Evolutionary conservation across 2,329 filamentous ascomycete genomes (phyloP), one percentile per base, ranked within the genome.

Genomic region (Ilyonectria sp.): DNA sequence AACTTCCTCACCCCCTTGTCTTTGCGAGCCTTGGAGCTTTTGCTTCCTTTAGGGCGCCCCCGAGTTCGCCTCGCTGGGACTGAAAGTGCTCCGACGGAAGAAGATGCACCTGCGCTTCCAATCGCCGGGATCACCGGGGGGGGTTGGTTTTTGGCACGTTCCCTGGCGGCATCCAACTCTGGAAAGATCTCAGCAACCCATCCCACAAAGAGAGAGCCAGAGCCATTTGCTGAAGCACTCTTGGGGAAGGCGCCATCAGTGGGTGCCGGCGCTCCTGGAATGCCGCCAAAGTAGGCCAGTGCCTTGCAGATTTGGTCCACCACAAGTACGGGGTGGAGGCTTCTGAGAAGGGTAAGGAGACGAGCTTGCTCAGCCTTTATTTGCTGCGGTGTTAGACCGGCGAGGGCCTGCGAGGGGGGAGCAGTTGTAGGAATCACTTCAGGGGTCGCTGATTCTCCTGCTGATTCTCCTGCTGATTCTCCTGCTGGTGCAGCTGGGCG

Each of bases 111-210:
- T 13, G 33, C 8, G 46, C 52, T 52, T 61, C 59, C 44, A 26
- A 62, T 44, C n/a, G 65, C 31, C 33, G 63, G 26, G 5, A 60
- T 46, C 2, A 37, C 47, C 21, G 49, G 37, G 17, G 40, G 29
- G 6, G 44, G 3, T 37, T 46, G 84, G 44, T 9, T 46, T 82
- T 77, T 23, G 19, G 61, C 2, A 23, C 33, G 44, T 35, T 66
- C 60, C 5, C 44, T 23, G 17, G 47, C 17, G 29, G 26, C 35
- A 13, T 76, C 63, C 79, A 77, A 63, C 40, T 79, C 82, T 19
- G 89, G 89, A 67, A 91, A 92, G 60, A 92, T 89, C 73, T 91
- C 89, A 13, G 87, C 82, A 50, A 91, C 79, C 89, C 89, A 91
- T 21, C 87, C 86, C 33, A 92, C 83, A 65, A 91, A 88, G 11